phyloP scores from a whole-genome alignment of 2,329 filamentous ascomycete genomes.

The Exophiala aquamarina region DNA sequence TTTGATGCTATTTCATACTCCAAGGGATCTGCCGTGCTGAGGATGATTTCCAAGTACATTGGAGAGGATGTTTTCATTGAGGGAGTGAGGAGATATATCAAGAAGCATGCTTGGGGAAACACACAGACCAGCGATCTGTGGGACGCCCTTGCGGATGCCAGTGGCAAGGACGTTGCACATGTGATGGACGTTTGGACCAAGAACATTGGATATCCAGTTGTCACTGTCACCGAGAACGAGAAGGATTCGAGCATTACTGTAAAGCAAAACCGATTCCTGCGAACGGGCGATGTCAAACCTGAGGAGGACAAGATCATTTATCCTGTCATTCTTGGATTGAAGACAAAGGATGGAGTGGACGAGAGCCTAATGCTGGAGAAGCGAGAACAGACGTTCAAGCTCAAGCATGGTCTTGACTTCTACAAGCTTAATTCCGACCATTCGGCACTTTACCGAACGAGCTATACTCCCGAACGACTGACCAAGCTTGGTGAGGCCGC shows the following conservation, averaged over 20 bases:
- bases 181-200: conserved; percentile 98
- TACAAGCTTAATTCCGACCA: conserved; percentile 97
- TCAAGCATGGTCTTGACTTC: conserved; percentile 74
- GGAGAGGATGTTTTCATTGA: conserved; percentile 92
- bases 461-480: conserved; percentile 79
- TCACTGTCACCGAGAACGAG: conserved; percentile 77
- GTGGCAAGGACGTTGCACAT: conserved; percentile 83
- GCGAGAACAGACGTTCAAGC: conserved; percentile 74
- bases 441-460: conserved; percentile 87
- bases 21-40: conserved; percentile 91
- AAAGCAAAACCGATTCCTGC: conserved; percentile 92
- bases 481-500: conserved; percentile 85
- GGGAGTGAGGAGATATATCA: conserved; percentile 85
- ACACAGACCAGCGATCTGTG: conserved; percentile 89
- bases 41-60: conserved; percentile 95
- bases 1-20: conserved; percentile 98
- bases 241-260: conserved; percentile 72
- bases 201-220: conserved; percentile 88
- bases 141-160: conserved; percentile 82
- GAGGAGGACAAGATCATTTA: conserved; percentile 88
- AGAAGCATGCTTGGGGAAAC: conserved; percentile 96
- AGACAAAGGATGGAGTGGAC: conserved; percentile 79
- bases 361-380: conserved; percentile 70
- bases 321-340: conserved; percentile 84
- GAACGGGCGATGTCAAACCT: conserved; percentile 88